Evolutionary conservation across 306 rosid species (phyloP).

Genomic region (Dryas octopetala): DNA sequence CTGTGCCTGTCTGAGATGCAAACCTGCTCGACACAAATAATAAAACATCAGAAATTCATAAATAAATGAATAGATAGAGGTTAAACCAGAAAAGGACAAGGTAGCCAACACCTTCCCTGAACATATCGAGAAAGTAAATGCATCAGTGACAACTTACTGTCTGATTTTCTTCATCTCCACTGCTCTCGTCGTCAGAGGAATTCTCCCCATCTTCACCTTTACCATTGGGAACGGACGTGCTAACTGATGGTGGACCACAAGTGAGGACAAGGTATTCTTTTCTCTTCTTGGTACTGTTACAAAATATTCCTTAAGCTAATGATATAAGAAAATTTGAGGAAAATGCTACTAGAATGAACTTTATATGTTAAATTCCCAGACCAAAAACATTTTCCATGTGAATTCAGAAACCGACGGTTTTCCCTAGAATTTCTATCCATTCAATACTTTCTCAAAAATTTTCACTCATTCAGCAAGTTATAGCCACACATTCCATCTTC

Average conservation of each 20-base stretch:
- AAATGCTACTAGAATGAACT: not conserved
- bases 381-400: not conserved
- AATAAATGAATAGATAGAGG: not conserved
- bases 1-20: constrained; percentile 71
- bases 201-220: constrained; percentile 60
- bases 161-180: constrained; percentile 64
- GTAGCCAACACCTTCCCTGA: not conserved
- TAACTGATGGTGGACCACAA: constrained; percentile 62
- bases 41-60: not conserved
- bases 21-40: constrained; percentile 42
- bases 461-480: not conserved
- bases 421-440: not conserved
- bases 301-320: constrained; percentile 33
- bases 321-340: constrained; percentile 8
- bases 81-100: not conserved
- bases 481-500: not conserved
- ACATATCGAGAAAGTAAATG: not conserved
- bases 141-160: constrained; percentile 45
- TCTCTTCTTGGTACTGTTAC: constrained; percentile 66
- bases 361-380: not conserved
- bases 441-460: not conserved
- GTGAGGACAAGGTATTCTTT: constrained; percentile 90
- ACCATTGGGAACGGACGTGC: constrained; percentile 41
- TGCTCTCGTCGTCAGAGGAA: constrained; percentile 55
- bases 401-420: not conserved